Percentiles rank a stretch among this genome's conserved stretches.
Conservation (phyloP, 2,329 filamentous ascomycete genomes). For the Exophiala spinifera region DNA sequence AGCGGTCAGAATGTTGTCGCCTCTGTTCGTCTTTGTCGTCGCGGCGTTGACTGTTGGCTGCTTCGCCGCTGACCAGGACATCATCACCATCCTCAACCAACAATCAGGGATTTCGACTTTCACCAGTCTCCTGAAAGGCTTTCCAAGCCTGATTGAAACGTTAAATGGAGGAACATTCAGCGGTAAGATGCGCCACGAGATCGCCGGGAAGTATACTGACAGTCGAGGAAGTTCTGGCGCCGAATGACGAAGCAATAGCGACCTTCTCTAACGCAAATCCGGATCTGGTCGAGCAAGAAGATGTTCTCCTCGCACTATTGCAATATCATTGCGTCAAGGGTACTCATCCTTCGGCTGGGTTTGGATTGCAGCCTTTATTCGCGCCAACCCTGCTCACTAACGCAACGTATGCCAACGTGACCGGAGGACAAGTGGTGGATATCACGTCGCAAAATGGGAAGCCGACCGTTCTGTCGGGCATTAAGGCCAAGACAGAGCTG, state of each 20-base stretch:
- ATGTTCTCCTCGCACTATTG: conserved; percentile 46
- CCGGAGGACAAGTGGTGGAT: conserved; percentile 58
- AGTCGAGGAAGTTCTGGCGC: conserved; percentile 22
- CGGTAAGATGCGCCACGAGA: conserved; percentile 6
- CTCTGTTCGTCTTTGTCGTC: conserved; percentile 1
- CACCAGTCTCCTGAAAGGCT: conserved; percentile 14
- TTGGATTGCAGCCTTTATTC: conserved; percentile 39
- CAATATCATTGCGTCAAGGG: conserved; percentile 60
- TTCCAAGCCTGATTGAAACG: conserved; percentile 19
- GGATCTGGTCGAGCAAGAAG: conserved; percentile 12
- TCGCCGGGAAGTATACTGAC: background rate
- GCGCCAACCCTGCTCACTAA: conserved; percentile 51
- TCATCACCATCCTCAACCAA: conserved; percentile 23
- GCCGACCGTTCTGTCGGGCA: conserved; percentile 53
- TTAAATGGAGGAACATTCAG: conserved; percentile 24
- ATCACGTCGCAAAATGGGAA: conserved; percentile 41
- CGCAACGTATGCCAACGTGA: conserved; percentile 55
- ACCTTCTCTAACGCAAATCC: conserved; percentile 12
- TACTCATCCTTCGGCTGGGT: conserved; percentile 37
- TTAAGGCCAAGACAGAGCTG: conserved; percentile 50
- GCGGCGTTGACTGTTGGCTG: conserved; percentile 2
- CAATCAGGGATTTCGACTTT: conserved; percentile 25
- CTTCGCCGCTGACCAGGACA: conserved; percentile 19
- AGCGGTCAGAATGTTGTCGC: conserved; percentile 15
- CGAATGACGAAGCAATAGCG: conserved; percentile 21